Evolutionary conservation across 2,329 filamentous ascomycete species (phyloP), one percentile per base, ranked within the genome.

Genomic region (Emergomyces pasteurianus): DNA sequence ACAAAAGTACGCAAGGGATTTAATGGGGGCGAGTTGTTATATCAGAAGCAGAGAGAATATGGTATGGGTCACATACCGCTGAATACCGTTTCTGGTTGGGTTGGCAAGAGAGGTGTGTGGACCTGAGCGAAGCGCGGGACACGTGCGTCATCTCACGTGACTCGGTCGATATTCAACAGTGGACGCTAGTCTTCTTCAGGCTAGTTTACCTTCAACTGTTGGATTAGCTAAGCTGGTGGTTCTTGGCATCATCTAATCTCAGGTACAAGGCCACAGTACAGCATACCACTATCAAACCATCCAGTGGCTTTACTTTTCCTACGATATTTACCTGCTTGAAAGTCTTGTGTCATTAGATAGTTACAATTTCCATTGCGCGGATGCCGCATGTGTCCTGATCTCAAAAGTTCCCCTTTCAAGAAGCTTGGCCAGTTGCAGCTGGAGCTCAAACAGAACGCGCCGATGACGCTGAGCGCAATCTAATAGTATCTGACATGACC

Each of bases 401-500:
- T 57, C n/a, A 34, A 21, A 57, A 38, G 1, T 23, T 28, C n/a
- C 23, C 28, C n/a, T 3, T 21, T 4, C 42, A 28, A 28, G n/a
- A 34, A 47, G 16, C 40, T 31, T 46, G 26, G 26, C 31, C 28
- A 18, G 21, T 43, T 46, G 5, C 40, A 34, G 14, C 55, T 46
- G 55, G 18, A 8, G 55, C 16, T 46, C 38, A 31, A 1, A 46
- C 9, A 14, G 23, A 31, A 3, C n/a, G 52, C 21, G 10, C 55
- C 28, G 42, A 57, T 57, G 40, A 34, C 42, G 23, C 40, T 43
- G 55, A 34, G 26, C 38, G 26, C 26, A 31, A 26, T 36, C 26
- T 57, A 23, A 46, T 31, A 31, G 31, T 63, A 61, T 67, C 70
- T 69, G 73, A 74, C 86, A 96, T 96, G 91, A 95, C 91, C 74